Evolutionary conservation across 225 moss, liverwort and hornwort species (phyloP).

Genomic region (Straminergon stramineum): DNA sequence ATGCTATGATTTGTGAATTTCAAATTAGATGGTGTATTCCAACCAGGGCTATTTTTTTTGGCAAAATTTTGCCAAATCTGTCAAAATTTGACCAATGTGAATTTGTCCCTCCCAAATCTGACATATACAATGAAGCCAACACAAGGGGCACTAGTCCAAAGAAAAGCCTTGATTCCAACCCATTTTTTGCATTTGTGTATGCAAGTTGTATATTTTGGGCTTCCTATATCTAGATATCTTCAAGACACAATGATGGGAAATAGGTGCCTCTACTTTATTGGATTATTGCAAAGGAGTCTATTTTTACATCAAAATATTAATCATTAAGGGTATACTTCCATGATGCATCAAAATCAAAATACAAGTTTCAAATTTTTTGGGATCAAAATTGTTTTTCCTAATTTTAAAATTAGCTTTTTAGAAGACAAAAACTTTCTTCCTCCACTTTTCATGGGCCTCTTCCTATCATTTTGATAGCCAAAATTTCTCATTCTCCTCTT

Average conservation of each 20-base stretch:
- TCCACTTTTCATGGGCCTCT: not conserved
- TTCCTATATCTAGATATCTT: not conserved
- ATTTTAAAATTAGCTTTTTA: not conserved
- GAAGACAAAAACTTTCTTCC: not conserved
- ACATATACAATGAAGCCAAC: too few species aligned
- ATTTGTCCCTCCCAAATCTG: too few species aligned
- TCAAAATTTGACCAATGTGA: too few species aligned
- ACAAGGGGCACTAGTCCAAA: too few species aligned
- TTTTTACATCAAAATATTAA: not conserved
- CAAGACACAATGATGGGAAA: fast-evolving
- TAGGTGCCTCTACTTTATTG: too few species aligned
- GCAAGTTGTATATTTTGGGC: not conserved
- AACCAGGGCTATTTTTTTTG: too few species aligned
- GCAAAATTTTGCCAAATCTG: too few species aligned
- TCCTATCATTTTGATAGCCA: not conserved
- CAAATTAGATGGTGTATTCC: not conserved
- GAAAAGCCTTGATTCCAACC: too few species aligned
- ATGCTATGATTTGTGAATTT: not conserved
- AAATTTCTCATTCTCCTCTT: not conserved
- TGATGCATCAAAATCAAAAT: fast-evolving
- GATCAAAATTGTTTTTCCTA: fast-evolving
- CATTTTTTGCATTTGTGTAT: not conserved
- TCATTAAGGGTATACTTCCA: fast-evolving
- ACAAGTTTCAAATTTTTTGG: not conserved
- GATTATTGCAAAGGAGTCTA: fast-evolving